A percentile compares a stretch with the other conserved stretches of the same genome.
These are phyloP conservation scores for Prunus yedoensis DNA, from an alignment of 331 rosid species.

Conservation along the genomic window DNA sequence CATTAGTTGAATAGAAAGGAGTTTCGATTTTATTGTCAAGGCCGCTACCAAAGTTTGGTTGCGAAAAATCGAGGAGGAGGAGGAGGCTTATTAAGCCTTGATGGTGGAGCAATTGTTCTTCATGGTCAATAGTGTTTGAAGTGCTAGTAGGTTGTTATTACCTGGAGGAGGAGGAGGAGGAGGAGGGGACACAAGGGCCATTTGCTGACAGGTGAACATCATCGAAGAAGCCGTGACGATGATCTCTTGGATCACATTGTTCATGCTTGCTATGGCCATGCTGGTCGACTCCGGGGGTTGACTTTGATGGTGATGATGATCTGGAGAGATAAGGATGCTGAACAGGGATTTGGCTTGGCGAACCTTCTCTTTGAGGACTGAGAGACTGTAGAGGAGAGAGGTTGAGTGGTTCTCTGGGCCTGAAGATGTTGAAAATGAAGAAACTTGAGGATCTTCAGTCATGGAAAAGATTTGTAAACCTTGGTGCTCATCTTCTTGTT, in stretches of 20 bases:
- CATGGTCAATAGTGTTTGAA: neutral
- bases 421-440: conserved; percentile 23
- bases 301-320: neutral
- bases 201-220: conserved; percentile 69
- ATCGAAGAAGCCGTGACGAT: conserved; percentile 71
- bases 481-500: conserved; percentile 5
- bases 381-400: conserved; percentile 62
- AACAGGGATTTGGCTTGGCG: conserved; percentile 55
- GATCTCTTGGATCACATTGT: conserved; percentile 67
- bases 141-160: neutral
- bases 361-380: conserved; percentile 66
- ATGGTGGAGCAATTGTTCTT: neutral
- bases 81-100: neutral
- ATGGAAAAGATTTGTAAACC: conserved; percentile 31
- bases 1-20: neutral
- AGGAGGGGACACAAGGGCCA: conserved; percentile 19
- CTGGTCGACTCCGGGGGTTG: conserved; percentile 38
- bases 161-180: conserved; percentile 18
- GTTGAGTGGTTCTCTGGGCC: conserved; percentile 9
- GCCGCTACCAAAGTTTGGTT: neutral
- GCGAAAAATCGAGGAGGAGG: neutral
- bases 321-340: conserved; percentile 43
- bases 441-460: conserved; percentile 14
- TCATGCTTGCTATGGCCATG: conserved; percentile 48
- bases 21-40: neutral